Evolutionary conservation across 2,329 filamentous ascomycete species (phyloP).

Genomic region (Fusarium citri): DNA sequence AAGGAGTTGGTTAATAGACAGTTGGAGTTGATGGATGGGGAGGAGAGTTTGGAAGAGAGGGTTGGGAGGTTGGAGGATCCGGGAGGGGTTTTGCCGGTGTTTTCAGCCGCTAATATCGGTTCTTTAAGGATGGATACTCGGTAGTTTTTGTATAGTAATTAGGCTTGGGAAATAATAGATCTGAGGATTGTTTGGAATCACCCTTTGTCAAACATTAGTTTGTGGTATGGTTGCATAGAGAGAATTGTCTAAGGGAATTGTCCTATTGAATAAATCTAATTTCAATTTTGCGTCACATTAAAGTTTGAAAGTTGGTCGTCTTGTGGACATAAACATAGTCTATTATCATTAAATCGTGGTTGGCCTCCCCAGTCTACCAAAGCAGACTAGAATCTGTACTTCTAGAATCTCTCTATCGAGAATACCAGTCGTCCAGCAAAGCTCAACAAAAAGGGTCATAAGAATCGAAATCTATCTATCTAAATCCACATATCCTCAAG

Average conservation of each 20-base stretch:
- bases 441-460: background rate
- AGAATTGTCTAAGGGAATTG: too few species aligned
- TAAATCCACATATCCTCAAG: background rate
- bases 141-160: background rate
- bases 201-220: too few species aligned
- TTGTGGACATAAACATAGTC: background rate
- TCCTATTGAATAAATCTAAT: too few species aligned
- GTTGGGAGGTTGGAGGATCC: slow-evolving; percentile 4
- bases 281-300: too few species aligned
- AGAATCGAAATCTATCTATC: slow-evolving; percentile 7
- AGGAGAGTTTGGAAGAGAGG: slow-evolving; percentile 24
- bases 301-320: too few species aligned
- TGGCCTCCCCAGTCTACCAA: background rate
- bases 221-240: too few species aligned
- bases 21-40: slow-evolving; percentile 23
- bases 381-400: accelerated
- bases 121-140: slow-evolving; percentile 11
- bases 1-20: slow-evolving; percentile 21
- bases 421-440: too few species aligned
- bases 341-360: background rate
- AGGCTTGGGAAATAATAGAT: background rate
- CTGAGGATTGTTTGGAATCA: background rate
- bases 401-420: background rate
- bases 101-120: background rate
- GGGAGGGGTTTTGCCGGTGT: background rate